Base-by-base conservation (phyloP, 2,329 filamentous ascomycete genomes). In the Ophiocordyceps camponoti-floridani region DNA sequence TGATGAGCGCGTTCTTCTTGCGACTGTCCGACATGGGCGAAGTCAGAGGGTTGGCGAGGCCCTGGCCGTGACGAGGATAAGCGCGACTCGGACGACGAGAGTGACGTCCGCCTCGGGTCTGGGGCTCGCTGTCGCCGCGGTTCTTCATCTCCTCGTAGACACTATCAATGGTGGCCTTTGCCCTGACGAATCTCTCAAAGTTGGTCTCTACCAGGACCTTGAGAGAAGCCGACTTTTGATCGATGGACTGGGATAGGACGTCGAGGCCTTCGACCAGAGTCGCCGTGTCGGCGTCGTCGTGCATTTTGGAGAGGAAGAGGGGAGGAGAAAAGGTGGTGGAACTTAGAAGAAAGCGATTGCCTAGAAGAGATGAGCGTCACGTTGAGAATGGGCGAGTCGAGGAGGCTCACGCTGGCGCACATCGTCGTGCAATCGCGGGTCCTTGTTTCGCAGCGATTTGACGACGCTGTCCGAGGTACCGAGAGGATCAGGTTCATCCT, bases 131-230 rank as follows among this genome's bases (percentile, higher is more conserved):
- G 19, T 59, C 66, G 11, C 77, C 77, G 42, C 74, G 70, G 52
- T 68, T 88, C 70, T 76, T 94, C 91, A 98, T 98, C 62, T 98
- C 91, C 49, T 81, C 93, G 64, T 98, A 98, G 44, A 98, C 91
- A 63, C 94, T 94, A 65, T 98, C 91, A 55, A 98, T 96, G 8
- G 89, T 96, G 16, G 89, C 85, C 62, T 98, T 98, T 40, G 91
- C 91, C 50, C 86, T 82, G 46, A 98, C 91, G 66, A 98, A 98
- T 51, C 89, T 82, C 63, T 98, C 93, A 58, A 98, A 98, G 60
- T 98, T 98, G 50, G 85, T 89, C 62, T 98, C 91, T 23, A 98
- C 91, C 16, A 98, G 73, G 11, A 94, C 84, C 59, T 98, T 98
- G 48, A 98, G 73, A 4, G 88, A 95, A 0, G 89, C 91, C 0